phyloP scores from a whole-genome alignment of 2,329 filamentous ascomycete genomes.

The Pseudocercospora fijiensis region DNA sequence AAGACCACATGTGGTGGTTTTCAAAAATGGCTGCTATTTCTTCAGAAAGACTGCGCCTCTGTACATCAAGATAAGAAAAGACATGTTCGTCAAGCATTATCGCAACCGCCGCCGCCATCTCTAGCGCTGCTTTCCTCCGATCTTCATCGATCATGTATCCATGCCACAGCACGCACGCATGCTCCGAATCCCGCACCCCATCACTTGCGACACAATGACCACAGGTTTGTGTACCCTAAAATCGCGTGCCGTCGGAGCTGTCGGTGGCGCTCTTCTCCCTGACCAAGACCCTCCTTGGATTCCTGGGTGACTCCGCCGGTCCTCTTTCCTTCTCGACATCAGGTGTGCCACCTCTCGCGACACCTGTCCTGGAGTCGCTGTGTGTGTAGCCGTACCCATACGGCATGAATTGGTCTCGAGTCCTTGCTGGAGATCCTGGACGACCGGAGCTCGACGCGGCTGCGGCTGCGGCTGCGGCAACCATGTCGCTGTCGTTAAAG shows the following conservation, averaged over 20 bases:
- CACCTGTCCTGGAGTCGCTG: conserved; percentile 27
- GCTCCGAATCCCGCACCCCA: neutral
- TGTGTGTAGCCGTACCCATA: conserved; percentile 37
- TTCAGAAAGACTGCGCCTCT: neutral
- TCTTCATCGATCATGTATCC: neutral
- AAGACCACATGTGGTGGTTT: neutral
- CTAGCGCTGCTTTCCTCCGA: neutral
- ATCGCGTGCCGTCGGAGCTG: conserved; percentile 4
- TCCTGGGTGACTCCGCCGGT: neutral
- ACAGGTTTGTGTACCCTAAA: neutral
- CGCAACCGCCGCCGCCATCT: neutral
- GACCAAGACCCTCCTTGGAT: conserved; percentile 12
- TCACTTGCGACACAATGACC: neutral
- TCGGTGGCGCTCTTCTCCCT: conserved; percentile 13
- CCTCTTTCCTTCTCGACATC: conserved; percentile 27
- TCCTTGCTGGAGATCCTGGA: conserved; percentile 30
- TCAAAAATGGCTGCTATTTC: neutral
- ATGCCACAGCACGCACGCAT: neutral
- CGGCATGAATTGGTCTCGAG: conserved; percentile 38
- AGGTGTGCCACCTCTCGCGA: conserved; percentile 28
- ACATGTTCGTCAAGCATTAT: conserved; percentile 5
- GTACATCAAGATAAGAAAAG: conserved; percentile 8
- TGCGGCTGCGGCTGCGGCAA: conserved; percentile 8
- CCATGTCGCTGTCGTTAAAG: conserved; percentile 13
- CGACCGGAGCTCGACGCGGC: neutral